Evolutionary conservation across 1,284 basidiomycete species (phyloP), one percentile per base, ranked within the genome.

Genomic region (Cystobasidium sp.): DNA sequence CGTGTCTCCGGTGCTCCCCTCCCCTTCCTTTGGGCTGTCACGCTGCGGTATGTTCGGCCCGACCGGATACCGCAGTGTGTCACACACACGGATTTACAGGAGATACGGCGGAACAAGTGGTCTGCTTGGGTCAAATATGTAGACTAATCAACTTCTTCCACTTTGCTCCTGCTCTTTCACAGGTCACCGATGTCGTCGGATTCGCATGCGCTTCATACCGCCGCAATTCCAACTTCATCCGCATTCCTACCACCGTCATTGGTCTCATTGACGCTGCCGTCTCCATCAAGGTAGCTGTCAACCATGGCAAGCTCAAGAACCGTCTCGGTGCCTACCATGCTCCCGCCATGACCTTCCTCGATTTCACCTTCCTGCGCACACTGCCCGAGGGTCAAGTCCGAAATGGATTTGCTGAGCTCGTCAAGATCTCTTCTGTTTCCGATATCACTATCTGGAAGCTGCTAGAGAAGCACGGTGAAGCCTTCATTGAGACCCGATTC

Each of bases 161-260:
- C 31, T 5, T 31, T 31, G 1, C 31, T 55, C 46, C 20, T 1
- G 12, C 16, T 10, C 24, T 16, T 41, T 7, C n/a, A 41, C 16
- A 52, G 46, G 37, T 65, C 51, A 62, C 79, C 20, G 78, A 81
- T 65, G 78, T 81, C 59, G 77, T 81, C 68, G 82, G 83, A 43
- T 84, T 84, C 80, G 84, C 84, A 52, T 84, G 84, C 76, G 83
- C 84, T 8, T 82, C 80, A 12, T 84, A 85, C 82, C 80, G 83
- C 68, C 80, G 84, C 78, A 80, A 80, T 41, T 82, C 81, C 79
- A 84, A 84, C 82, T 84, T 84, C 78, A 84, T 84, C 77, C 83
- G 84, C 65, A 82, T 84, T 18, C 82, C 83, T 31, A 85, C 84
- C 22, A 85, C 84, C 20, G 78, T 85, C 67, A 85, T 85, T 73